Percentiles rank a stretch among this genome's conserved stretches.
Evolutionary conservation across 1,139 yeast species (phyloP).

Genomic region (Entelexis sorbosivorans): DNA sequence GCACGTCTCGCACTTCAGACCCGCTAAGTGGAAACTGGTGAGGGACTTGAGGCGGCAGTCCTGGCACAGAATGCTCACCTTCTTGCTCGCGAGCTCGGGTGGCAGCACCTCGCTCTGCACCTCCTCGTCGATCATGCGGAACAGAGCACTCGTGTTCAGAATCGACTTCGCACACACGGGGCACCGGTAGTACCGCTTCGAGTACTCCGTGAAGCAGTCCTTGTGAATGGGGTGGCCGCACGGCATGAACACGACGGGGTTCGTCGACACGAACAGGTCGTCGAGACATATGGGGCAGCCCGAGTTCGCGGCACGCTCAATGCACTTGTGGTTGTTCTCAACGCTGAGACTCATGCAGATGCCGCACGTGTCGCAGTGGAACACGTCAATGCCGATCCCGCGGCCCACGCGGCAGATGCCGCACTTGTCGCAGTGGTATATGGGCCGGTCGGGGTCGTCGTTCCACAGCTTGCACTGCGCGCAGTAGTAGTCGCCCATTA

Average conservation of each 20-base stretch:
- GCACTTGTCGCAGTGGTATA: slow-evolving; percentile 86
- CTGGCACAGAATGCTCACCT: slow-evolving; percentile 68
- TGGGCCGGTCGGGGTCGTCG: slow-evolving; percentile 59
- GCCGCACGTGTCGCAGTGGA: slow-evolving; percentile 84
- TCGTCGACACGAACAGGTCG: slow-evolving; percentile 75
- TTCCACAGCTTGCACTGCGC: slow-evolving; percentile 70
- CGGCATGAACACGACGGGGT: slow-evolving; percentile 79
- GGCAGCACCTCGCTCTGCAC: slow-evolving; percentile 69
- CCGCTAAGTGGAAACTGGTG: slow-evolving; percentile 70
- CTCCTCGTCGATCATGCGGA: slow-evolving; percentile 74
- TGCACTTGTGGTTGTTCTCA: slow-evolving; percentile 67
- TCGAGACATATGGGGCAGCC: slow-evolving; percentile 92
- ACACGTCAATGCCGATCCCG: slow-evolving; percentile 78
- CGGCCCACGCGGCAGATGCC: slow-evolving; percentile 86
- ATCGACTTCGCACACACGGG: slow-evolving; percentile 82
- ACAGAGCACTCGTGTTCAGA: slow-evolving; percentile 77
- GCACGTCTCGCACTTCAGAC: slow-evolving; percentile 78
- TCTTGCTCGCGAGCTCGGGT: slow-evolving; percentile 65
- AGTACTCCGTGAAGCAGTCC: slow-evolving; percentile 65
- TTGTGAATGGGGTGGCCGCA: slow-evolving; percentile 95
- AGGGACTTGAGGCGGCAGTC: slow-evolving; percentile 81
- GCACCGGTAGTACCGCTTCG: slow-evolving; percentile 74
- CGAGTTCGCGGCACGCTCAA: slow-evolving; percentile 78
- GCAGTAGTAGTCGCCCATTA: slow-evolving; percentile 70
- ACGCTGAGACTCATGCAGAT: slow-evolving; percentile 78